Percentiles rank a stretch among this genome's conserved stretches.
phyloP scores from a whole-genome alignment of 2,329 filamentous ascomycete species.

The Trichoderma asperellum region DNA sequence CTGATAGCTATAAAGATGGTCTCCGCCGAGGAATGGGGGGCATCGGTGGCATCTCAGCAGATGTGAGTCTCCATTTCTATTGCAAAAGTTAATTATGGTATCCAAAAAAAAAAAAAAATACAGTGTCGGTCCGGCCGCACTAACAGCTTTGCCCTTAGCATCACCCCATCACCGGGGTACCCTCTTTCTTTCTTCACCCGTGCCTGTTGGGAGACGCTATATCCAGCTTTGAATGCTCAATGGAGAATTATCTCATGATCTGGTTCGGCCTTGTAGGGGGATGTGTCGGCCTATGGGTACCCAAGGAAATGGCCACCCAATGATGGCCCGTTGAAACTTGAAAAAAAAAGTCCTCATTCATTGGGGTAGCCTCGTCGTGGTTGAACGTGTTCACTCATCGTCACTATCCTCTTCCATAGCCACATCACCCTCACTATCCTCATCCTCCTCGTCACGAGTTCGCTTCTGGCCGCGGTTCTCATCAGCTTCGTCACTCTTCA shows the following conservation, averaged over 20 bases:
- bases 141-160: slow-evolving; percentile 60
- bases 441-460: slow-evolving; percentile 66
- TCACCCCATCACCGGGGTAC: slow-evolving; percentile 78
- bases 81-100: slow-evolving; percentile 39
- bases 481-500: slow-evolving; percentile 56
- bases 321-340: slow-evolving; percentile 31
- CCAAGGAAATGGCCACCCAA: slow-evolving; percentile 64
- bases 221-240: slow-evolving; percentile 63
- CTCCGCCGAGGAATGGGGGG: slow-evolving; percentile 62
- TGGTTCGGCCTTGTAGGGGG: slow-evolving; percentile 90
- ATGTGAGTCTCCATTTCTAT: slow-evolving; percentile 60
- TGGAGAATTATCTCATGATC: slow-evolving; percentile 75
- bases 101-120: slow-evolving; percentile 14
- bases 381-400: slow-evolving; percentile 59
- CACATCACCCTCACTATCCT: slow-evolving; percentile 70
- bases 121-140: slow-evolving; percentile 40
- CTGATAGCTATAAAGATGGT: slow-evolving; percentile 63
- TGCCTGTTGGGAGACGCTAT: slow-evolving; percentile 87
- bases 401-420: slow-evolving; percentile 73
- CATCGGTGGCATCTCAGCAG: slow-evolving; percentile 75
- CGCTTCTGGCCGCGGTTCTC: slow-evolving; percentile 71
- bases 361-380: slow-evolving; percentile 15
- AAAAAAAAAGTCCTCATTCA: slow-evolving; percentile 2
- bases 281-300: slow-evolving; percentile 77
- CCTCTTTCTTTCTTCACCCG: slow-evolving; percentile 89